Evolutionary conservation across 257 asterid genomes (phyloP).

Genomic region (Ballota nigra): DNA sequence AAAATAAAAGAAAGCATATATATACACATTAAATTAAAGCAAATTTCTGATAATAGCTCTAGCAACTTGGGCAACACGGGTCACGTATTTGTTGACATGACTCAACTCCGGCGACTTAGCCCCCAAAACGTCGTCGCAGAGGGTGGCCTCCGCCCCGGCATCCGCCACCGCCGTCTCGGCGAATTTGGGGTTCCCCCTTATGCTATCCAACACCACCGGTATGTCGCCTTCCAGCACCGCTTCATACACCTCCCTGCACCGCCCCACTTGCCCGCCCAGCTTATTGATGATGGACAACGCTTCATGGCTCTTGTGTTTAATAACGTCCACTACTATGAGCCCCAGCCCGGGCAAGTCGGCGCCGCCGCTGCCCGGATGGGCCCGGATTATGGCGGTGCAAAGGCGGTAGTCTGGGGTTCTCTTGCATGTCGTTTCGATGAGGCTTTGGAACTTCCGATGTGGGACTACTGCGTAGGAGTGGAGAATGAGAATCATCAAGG

Average conservation of each 20-base stretch:
- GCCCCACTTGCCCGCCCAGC: conserved; percentile 21
- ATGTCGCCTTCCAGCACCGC: conserved; percentile 47
- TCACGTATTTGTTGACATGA: conserved; percentile 21
- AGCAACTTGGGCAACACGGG: conserved; percentile 26
- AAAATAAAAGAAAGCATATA: too few species aligned
- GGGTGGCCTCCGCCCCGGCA: conserved; percentile 46
- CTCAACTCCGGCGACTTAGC: conserved; percentile 31
- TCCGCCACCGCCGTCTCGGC: conserved; percentile 63
- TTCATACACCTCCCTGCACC: conserved; percentile 30
- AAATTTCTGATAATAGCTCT: too few species aligned
- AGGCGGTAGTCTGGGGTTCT: conserved; percentile 19
- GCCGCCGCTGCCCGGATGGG: conserved; percentile 15
- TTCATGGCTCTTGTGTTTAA: conserved; percentile 25
- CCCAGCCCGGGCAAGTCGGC: conserved; percentile 38
- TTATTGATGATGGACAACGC: conserved; percentile 18
- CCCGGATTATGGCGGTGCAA: conserved; percentile 15
- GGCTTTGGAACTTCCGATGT: background rate
- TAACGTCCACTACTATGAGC: conserved; percentile 33
- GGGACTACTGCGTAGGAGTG: too few species aligned
- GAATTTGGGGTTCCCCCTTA: conserved; percentile 47
- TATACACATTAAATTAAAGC: too few species aligned
- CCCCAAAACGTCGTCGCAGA: conserved; percentile 34
- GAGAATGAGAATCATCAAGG: too few species aligned
- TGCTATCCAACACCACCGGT: conserved; percentile 39
- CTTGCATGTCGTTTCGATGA: conserved; percentile 47